phyloP scores from a whole-genome alignment of 306 rosid species.

The Biancaea sappan region DNA sequence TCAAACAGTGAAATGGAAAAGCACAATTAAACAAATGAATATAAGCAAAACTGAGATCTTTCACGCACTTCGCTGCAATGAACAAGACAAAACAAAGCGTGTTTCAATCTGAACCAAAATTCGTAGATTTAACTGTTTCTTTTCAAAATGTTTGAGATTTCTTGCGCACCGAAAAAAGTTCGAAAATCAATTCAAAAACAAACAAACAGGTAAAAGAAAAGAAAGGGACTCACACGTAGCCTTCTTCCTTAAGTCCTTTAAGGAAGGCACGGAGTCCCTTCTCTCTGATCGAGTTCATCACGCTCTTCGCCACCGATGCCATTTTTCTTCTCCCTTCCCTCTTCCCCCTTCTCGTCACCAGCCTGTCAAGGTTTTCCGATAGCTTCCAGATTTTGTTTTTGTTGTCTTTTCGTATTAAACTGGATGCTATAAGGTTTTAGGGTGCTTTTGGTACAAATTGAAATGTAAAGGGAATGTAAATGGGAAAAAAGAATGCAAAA shows the following conservation, averaged over 20 bases:
- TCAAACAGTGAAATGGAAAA: neutral
- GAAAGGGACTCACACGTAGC: constrained; percentile 59
- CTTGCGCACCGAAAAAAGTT: neutral
- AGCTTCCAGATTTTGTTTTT: neutral
- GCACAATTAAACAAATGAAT: neutral
- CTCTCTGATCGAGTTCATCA: constrained; percentile 62
- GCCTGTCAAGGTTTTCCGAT: neutral
- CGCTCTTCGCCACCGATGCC: constrained; percentile 86
- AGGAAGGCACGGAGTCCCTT: constrained; percentile 71
- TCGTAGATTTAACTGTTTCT: neutral
- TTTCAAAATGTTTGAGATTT: neutral
- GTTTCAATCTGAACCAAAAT: neutral
- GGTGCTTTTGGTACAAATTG: no score
- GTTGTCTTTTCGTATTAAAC: neutral
- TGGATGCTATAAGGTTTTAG: no score
- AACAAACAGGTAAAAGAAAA: neutral
- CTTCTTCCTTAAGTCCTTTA: constrained; percentile 74
- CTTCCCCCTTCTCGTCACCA: neutral
- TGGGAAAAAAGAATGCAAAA: no score
- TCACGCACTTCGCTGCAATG: neutral
- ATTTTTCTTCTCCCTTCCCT: constrained; percentile 39
- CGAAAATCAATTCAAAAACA: neutral
- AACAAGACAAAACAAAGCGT: neutral
- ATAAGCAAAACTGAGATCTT: constrained; percentile 28
- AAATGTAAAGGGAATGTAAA: no score